Percentiles rank a stretch among this genome's conserved stretches.
Evolutionary conservation across 129 eudicot species (phyloP).

Genomic region (Flaveria trinervia): DNA sequence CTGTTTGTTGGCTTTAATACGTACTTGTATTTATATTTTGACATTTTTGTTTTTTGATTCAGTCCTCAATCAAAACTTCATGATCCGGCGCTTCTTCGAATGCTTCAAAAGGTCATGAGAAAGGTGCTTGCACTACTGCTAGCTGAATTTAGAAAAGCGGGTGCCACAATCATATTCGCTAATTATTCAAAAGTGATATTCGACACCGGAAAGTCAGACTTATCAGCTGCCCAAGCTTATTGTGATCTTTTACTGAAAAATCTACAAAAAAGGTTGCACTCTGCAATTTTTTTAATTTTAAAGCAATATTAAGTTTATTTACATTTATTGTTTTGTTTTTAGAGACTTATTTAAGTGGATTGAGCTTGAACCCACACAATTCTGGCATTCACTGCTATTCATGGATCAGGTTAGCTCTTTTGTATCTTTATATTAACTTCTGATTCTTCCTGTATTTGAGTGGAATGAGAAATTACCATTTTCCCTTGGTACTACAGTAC

Average conservation of each 20-base stretch:
- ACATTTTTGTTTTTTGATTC: slow-evolving; percentile 32
- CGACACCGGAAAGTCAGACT: slow-evolving; percentile 90
- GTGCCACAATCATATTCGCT: slow-evolving; percentile 81
- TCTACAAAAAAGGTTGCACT: slow-evolving; percentile 68
- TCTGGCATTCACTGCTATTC: slow-evolving; percentile 90
- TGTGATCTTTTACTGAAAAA: slow-evolving; percentile 80
- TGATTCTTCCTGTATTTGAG: background rate
- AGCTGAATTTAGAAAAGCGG: slow-evolving; percentile 88
- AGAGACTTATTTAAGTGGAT: slow-evolving; percentile 96
- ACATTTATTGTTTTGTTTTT: background rate
- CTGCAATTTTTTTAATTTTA: background rate
- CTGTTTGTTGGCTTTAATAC: slow-evolving; percentile 16
- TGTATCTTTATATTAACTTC: background rate
- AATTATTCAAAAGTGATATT: slow-evolving; percentile 77
- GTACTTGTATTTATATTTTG: slow-evolving; percentile 12
- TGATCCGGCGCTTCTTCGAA: slow-evolving; percentile 90
- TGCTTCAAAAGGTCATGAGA: slow-evolving; percentile 98
- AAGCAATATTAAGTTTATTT: slow-evolving; percentile 8
- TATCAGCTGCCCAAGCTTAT: slow-evolving; percentile 84
- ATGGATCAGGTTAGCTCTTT: slow-evolving; percentile 85
- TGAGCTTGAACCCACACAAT: slow-evolving; percentile 91
- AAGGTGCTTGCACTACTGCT: slow-evolving; percentile 79
- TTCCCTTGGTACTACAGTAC: slow-evolving; percentile 46
- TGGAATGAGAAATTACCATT: slow-evolving; percentile 11
- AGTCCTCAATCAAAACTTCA: slow-evolving; percentile 91